These are phyloP conservation scores for Liquidambar formosana DNA, from an alignment of 164 flowering plant genomes.

Conservation along the genomic window DNA sequence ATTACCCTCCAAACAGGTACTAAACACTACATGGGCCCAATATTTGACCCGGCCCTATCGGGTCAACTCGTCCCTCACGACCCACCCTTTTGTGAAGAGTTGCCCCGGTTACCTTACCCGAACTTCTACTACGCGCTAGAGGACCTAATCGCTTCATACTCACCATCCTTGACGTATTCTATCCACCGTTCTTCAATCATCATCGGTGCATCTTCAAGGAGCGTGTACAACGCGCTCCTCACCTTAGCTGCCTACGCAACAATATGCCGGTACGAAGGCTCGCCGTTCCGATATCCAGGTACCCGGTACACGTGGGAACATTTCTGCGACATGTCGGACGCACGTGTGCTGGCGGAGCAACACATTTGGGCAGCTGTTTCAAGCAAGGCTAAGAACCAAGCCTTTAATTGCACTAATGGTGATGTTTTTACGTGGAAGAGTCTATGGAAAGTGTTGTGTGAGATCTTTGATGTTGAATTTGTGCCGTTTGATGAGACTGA, in stretches of 20 bases:
- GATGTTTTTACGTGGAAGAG: conserved; percentile 37
- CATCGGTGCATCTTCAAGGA: conserved; percentile 4
- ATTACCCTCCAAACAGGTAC: conserved; percentile 45
- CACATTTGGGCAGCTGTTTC: conserved; percentile 37
- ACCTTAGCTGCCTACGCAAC: conserved; percentile 22
- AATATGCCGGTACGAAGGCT: conserved; percentile 22
- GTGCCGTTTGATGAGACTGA: conserved; percentile 18
- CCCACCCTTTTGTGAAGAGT: conserved; percentile 27
- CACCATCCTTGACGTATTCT: conserved; percentile 25
- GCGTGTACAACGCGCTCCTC: conserved; percentile 6
- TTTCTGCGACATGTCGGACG: conserved; percentile 30
- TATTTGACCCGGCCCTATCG: conserved; percentile 8
- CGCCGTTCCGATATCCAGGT: conserved; percentile 32
- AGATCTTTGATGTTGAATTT: conserved; percentile 21
- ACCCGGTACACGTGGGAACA: conserved; percentile 32
- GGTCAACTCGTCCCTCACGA: conserved; percentile 10
- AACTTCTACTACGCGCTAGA: conserved; percentile 37
- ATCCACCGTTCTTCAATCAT: conserved; percentile 22
- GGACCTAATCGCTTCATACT: conserved; percentile 22
- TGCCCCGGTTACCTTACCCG: conserved; percentile 26
- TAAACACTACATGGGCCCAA: conserved; percentile 46
- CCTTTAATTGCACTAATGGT: conserved; percentile 36
- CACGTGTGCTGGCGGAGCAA: conserved; percentile 27
- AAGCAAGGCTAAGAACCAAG: conserved; percentile 31
- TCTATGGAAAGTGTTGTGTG: conserved; percentile 25